Evolutionary conservation across 2,329 filamentous ascomycete species (phyloP), one percentile per base, ranked within the genome.

Genomic region (Tolypocladium album): DNA sequence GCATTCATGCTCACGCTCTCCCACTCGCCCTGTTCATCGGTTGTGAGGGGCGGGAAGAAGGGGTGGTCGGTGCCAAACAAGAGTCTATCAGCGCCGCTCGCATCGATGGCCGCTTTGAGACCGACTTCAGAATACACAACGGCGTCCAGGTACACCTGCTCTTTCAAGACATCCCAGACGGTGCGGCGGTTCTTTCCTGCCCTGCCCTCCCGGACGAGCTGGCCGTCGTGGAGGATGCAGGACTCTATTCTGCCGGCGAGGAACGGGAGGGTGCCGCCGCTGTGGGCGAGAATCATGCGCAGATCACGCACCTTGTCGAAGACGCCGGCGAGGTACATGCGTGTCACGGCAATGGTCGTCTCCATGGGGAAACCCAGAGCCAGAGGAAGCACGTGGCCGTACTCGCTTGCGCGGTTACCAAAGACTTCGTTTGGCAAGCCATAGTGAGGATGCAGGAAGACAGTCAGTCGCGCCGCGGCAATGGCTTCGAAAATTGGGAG

Each of bases 371-470:
- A 96, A 0, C 92, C 92, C 4, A 97, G 77, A 0, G 91, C 90
- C 0, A 97, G 78, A 0, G 92, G 89, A 2, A 97, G 79, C 0
- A 96, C 91, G 71, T 96, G 92, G 0, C 92, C 92, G 69, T 95
- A 96, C 62, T 88, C 86, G 27, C 76, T 78, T 0, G 83, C 84
- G 9, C 88, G 79, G 0, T 89, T 83, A 0, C 92, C 92, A 75
- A 89, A 96, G 4, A 95, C 90, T 11, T 85, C 82, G 61, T 83
- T 82, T 0, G 91, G 92, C 2, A 97, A 82, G 1, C 92, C 92
- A 71, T 97, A 96, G 74, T 97, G 92, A 36, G 92, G 92, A 73
- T 97, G 92, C 58, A 97, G 73, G 75, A 97, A 97, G 56, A 96
- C 78, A 31, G 89, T 78, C 40, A 90, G 78, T 9, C 78, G 72